Base-by-base conservation (phyloP, 306 rosid genomes). In the Malus fusca region DNA sequence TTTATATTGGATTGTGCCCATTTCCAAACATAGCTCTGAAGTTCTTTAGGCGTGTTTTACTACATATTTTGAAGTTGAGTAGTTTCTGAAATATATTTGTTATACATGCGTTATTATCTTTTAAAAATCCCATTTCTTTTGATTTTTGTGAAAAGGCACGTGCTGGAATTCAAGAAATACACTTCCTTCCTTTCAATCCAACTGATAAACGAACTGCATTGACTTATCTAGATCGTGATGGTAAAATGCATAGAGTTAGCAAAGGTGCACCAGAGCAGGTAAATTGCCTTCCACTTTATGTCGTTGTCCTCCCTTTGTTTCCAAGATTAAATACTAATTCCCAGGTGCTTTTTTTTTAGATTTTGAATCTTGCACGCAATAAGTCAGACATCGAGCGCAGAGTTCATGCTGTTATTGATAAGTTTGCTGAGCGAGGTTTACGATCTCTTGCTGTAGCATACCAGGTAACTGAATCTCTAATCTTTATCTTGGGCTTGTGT, bases 201-300 rank as follows among this genome's bases (percentile, higher is more conserved):
- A 95, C 97, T 56, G 98, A 95, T 78, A 95, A 95, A 89, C 85
- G 98, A 73, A 95, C 98, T 10, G 98, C 98, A 69, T 88, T 95
- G 89, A 95, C 98, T 69, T 95, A 95, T 75, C 67, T 85, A 78
- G 98, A 95, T 64, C 84, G 74, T 63, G 91, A 85, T 22, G 97
- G 97, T 67, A 92, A 90, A 87, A 89, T 89, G 98, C 98, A 89
- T 63, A 84, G 97, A 82, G 98, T 95, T 65, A 95, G 98, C 91
- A 95, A 95, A 86, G 98, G 98, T 77, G 98, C 98, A 75, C 98
- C 97, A 0, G 97, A 92, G 82, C 98, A 95, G 97, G 98, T 95
- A 86, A 82, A 22, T 68, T 80, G 35, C 66, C 44, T 35, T 65
- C 65, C 66, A n/a, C 73, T 35, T 9, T 73, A 15, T 23, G 44